Evolutionary conservation across 768 basidiomycete species (phyloP).

Genomic region (Macrocybe gigantea): DNA sequence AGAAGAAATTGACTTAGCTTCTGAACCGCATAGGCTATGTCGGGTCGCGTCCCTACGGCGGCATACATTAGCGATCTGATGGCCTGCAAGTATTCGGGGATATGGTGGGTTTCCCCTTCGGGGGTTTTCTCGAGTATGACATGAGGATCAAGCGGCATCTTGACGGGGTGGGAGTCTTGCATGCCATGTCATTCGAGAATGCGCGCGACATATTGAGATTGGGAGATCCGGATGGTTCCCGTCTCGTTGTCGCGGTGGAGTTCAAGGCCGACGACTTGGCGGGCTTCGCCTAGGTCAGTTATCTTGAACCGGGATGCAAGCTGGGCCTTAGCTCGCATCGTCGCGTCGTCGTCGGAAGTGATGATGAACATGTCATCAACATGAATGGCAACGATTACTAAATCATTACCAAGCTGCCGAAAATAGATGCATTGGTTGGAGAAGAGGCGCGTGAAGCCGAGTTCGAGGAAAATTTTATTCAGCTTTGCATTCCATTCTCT

Average conservation of each 20-base stretch:
- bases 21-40: slow-evolving; percentile 13
- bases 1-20: neutral
- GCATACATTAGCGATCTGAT: neutral
- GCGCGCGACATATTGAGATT: no score
- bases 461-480: slow-evolving; percentile 5
- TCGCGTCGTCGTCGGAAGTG: slow-evolving; percentile 8
- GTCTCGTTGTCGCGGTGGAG: slow-evolving; percentile 12
- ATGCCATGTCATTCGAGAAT: slow-evolving; percentile 18
- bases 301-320: slow-evolving; percentile 21
- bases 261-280: slow-evolving; percentile 25
- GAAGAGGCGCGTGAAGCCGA: slow-evolving; percentile 8
- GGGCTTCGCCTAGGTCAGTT: slow-evolving; percentile 19
- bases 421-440: neutral
- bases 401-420: neutral
- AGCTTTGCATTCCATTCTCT: slow-evolving; percentile 22
- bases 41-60: no score
- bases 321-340: slow-evolving; percentile 13
- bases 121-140: slow-evolving; percentile 10
- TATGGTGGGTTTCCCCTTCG: neutral
- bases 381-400: slow-evolving; percentile 15
- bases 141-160: slow-evolving; percentile 18
- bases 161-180: slow-evolving; percentile 14
- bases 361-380: slow-evolving; percentile 29
- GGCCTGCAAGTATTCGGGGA: neutral
- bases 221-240: slow-evolving; percentile 17